Base-by-base conservation (phyloP, 1,284 basidiomycete species). In the Xerocomus amazonicus region DNA sequence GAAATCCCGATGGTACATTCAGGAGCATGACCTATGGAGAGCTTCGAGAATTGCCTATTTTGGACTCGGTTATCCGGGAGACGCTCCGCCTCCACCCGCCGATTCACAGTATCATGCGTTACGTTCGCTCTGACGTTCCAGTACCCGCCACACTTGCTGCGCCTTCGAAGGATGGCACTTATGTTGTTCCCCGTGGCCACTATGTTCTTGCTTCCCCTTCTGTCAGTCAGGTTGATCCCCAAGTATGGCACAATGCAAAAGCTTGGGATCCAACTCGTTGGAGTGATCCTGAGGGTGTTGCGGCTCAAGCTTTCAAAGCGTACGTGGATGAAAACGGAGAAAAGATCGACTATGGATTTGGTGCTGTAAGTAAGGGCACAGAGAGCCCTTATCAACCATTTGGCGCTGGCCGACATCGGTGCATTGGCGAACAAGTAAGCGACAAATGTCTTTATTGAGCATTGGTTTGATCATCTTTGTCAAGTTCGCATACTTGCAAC, bases 261-360 rank as follows among this genome's bases (percentile, higher is more conserved):
- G 71, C 74, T 19, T 99, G 94, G 84, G 81, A 91, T 48, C 93
- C 93, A 0, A 65, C 74, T 23, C 78, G 96, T 53, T 99, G 96
- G 96, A 78, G 79, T 43, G 92, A 94, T 57, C 77, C 81, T 46
- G 79, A 84, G 48, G 84, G 89, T 60, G 78, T 87, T 46, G 92
- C 90, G 9, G 81, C 81, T 19, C 77, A 84, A 59, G 90, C 92
- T 26, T 81, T 84, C 60, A 83, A 83, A 62, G 73, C 77, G 56
- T 92, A 94, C 66, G 70, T 76, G 45, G 89, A 90, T 59, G 83
- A 81, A 57, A 72, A 71, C 29, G 90, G 87, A 46, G 91, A 96
- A 68, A 93, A 92, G 74, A 78, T 97, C 52, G 96, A 99, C 70
- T 99, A 90, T 62, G 97, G 96, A 1, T 99, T 93, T 68, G 97